Evolutionary conservation across 2,329 filamentous ascomycete genomes (phyloP), one percentile per base, ranked within the genome.

Genomic region (Diaporthe sp.): DNA sequence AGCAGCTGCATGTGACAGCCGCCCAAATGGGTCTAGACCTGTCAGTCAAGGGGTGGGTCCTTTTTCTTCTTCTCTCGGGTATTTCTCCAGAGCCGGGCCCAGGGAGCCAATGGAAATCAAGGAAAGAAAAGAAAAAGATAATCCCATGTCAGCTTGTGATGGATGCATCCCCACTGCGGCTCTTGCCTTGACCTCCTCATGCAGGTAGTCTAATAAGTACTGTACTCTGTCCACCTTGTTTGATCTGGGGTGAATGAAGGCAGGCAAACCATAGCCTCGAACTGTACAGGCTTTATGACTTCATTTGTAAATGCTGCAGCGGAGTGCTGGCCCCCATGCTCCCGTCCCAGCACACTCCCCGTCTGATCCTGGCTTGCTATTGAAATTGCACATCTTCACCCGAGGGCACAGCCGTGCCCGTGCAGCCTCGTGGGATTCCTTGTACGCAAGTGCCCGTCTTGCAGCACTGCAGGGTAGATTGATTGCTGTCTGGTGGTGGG

Each of bases 141-240:
- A 25, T 53, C 34, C 34, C 34, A 55, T 55, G 34, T 55, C 65
- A 53, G 65, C 65, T 68, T 53, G 46, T 55, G 65, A 69, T 28
- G 65, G 49, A 22, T 69, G 65, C 46, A 53, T 53, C 65, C 34
- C 49, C 65, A 55, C 34, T 68, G 65, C 46, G 65, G 65, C 65
- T 68, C 65, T 42, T 53, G 46, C 31, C 46, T 19, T 8, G 46
- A 12, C 62, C 44, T 49, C 44, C 19, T 22, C 61, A 22, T 34
- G 42, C 61, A 49, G 25, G 28, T n/a, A 49, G 7, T 19, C 12
- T 8, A 34, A 31, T 31, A 31, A 31, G 31, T 31, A 31, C 28
- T 17, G 42, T 44, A n/a, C 44, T 49, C 7, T 53, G 31, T 28
- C 31, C 62, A 68, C 44, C 10, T 53, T 37, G 12, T n/a, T n/a